A percentile compares a stretch with the other conserved stretches of the same genome.
Evolutionary conservation across 805 yeast genomes (phyloP).

Genomic region (Starmerella vaccinii): DNA sequence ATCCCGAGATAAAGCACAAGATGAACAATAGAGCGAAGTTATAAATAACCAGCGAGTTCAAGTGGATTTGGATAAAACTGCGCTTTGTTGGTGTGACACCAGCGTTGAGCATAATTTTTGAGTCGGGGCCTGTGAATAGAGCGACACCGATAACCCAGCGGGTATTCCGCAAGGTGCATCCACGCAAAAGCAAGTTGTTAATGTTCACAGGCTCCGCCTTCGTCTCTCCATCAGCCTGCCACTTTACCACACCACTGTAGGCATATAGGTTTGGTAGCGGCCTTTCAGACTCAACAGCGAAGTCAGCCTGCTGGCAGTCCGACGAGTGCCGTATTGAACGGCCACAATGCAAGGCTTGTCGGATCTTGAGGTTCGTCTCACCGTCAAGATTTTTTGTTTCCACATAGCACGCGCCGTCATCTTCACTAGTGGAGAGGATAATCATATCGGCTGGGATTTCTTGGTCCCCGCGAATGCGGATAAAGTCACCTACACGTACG

Average conservation of each 20-base stretch:
- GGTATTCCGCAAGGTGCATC: conserved; percentile 64
- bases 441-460: conserved; percentile 72
- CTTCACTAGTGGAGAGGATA: conserved; percentile 58
- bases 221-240: conserved; percentile 16
- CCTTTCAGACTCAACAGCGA: conserved; percentile 59
- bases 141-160: conserved; percentile 67
- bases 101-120: conserved; percentile 71
- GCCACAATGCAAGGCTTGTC: conserved; percentile 51
- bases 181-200: conserved; percentile 61
- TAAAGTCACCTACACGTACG: conserved; percentile 65
- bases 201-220: conserved; percentile 47
- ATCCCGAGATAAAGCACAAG: conserved; percentile 59
- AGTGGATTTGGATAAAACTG: conserved; percentile 55
- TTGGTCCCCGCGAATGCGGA: conserved; percentile 59
- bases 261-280: conserved; percentile 57
- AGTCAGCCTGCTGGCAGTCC: conserved; percentile 34
- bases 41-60: conserved; percentile 55
- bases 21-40: conserved; percentile 56
- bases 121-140: conserved; percentile 62
- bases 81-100: conserved; percentile 72
- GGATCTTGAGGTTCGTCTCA: conserved; percentile 64
- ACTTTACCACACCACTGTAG: conserved; percentile 35
- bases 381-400: conserved; percentile 69
- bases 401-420: conserved; percentile 59
- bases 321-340: conserved; percentile 40